These are phyloP conservation scores for Croton setiger DNA, from an alignment of 441 rosid species.

Conservation along the genomic window DNA sequence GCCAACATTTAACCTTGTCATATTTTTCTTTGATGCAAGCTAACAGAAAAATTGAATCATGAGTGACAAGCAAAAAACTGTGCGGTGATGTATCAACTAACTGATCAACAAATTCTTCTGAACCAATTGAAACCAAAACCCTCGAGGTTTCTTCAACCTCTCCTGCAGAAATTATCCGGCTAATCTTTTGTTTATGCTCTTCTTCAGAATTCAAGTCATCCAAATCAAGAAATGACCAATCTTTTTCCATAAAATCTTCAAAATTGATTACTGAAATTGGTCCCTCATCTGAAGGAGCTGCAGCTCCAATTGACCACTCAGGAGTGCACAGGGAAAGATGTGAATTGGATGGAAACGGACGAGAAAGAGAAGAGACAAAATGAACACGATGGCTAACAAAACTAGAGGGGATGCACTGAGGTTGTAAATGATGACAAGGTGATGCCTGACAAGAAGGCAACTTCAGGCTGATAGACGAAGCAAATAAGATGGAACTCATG, in stretches of 20 bases:
- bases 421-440: constrained; percentile 24
- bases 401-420: constrained; percentile 18
- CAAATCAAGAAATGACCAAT: constrained; percentile 87
- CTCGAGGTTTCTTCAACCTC: constrained; percentile 51
- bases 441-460: constrained; percentile 23
- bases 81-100: constrained; percentile 51
- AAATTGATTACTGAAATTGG: constrained; percentile 37
- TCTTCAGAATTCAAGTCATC: constrained; percentile 40
- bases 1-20: constrained; percentile 89
- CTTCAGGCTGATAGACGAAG: constrained; percentile 33
- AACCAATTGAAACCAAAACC: constrained; percentile 67
- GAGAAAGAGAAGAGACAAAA: constrained; percentile 17
- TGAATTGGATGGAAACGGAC: constrained; percentile 17
- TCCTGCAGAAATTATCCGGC: constrained; percentile 61
- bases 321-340: constrained; percentile 21
- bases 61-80: constrained; percentile 62
- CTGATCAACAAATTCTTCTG: constrained; percentile 72
- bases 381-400: constrained; percentile 13
- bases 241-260: constrained; percentile 72
- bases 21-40: constrained; percentile 75
- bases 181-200: constrained; percentile 36
- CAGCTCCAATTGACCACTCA: constrained; percentile 22
- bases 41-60: constrained; percentile 72
- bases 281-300: constrained; percentile 51
- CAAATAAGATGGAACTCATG: constrained; percentile 38